Conservation (phyloP, 495 filamentous ascomycete species). For the Schizothecium vesticola region DNA sequence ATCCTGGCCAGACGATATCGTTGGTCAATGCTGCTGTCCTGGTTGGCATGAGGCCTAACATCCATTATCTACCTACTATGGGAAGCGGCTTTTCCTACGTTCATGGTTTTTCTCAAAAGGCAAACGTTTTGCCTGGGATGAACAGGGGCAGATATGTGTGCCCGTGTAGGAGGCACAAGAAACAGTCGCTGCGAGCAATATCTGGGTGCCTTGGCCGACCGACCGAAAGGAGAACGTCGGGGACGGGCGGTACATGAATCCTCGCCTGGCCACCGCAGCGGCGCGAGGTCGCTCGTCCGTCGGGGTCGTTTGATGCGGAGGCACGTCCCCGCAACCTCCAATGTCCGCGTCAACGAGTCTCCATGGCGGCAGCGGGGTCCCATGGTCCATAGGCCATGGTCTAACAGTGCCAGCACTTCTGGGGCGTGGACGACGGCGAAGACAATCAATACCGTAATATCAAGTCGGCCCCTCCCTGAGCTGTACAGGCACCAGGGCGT, state of each 20-base stretch:
- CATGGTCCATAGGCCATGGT: neutral
- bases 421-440: conserved; percentile 7
- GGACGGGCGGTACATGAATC: neutral
- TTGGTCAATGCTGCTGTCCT: neutral
- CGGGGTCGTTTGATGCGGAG: neutral
- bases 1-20: neutral
- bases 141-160: no score
- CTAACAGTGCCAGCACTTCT: neutral
- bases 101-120: neutral
- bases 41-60: neutral
- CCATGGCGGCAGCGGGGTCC: conserved; percentile 6
- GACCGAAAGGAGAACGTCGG: neutral
- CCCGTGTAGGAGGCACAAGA: neutral
- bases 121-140: neutral
- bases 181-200: neutral
- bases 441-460: conserved; percentile 17
- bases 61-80: neutral
- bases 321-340: neutral
- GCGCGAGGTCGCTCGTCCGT: neutral
- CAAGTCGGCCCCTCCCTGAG: conserved; percentile 19
- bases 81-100: neutral
- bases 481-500: neutral
- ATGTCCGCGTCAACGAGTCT: neutral
- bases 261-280: neutral
- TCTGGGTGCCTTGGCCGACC: neutral